phyloP scores from a whole-genome alignment of 768 basidiomycete genomes.

The Boletus rubroflammeus region DNA sequence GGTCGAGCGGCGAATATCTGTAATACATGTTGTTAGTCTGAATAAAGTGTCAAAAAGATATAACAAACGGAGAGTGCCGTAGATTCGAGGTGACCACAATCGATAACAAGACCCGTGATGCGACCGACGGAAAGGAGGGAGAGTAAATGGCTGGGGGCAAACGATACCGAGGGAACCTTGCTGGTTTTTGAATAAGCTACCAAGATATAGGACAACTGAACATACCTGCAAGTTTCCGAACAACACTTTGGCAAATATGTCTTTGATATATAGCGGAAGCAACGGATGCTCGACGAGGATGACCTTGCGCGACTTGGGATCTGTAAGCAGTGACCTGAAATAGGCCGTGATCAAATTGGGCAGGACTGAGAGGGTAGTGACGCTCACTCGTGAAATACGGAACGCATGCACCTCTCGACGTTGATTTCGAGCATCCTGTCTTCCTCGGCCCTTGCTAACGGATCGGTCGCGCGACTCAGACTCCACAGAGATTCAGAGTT shows the following conservation, averaged over 20 bases:
- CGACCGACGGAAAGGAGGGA: constrained; percentile 82
- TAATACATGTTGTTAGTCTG: background rate
- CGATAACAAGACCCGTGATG: constrained; percentile 90
- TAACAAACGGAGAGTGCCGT: constrained; percentile 76
- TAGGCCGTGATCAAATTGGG: constrained; percentile 17
- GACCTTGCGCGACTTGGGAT: constrained; percentile 93
- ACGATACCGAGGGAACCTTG: constrained; percentile 92
- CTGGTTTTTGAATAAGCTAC: background rate
- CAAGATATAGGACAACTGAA: background rate
- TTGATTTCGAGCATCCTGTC: constrained; percentile 67
- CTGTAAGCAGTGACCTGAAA: constrained; percentile 84
- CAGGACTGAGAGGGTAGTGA: background rate
- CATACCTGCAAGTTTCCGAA: constrained; percentile 86
- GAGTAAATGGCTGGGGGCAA: constrained; percentile 84
- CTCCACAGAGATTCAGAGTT: constrained; percentile 54
- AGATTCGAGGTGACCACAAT: constrained; percentile 90
- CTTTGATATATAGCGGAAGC: constrained; percentile 83
- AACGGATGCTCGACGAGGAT: constrained; percentile 90
- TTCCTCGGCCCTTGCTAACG: constrained; percentile 63
- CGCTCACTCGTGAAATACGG: constrained; percentile 81
- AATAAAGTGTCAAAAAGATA: background rate
- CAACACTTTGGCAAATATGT: constrained; percentile 77
- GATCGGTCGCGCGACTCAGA: constrained; percentile 51
- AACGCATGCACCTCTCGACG: constrained; percentile 65
- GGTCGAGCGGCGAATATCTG: constrained; percentile 92